A percentile compares a stretch with the other conserved stretches of the same genome.
phyloP scores from a whole-genome alignment of 78 protist genomes.

The Abeoforma whisleri region DNA sequence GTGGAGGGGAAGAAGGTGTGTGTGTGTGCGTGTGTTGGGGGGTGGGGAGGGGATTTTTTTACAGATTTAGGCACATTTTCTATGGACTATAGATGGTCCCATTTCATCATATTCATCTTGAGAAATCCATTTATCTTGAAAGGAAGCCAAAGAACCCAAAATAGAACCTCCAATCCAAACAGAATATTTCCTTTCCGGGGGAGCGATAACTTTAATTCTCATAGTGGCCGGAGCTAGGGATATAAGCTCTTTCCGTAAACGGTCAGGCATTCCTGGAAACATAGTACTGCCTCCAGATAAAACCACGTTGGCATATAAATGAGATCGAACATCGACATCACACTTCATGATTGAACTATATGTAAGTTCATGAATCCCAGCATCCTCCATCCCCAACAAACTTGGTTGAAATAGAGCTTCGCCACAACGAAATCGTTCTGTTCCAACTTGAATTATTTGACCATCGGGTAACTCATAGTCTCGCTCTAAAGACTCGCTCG shows the following conservation, averaged over 20 bases:
- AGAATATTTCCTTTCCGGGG: background rate
- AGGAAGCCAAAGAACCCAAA: background rate
- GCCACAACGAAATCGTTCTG: slow-evolving; percentile 71
- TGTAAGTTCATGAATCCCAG: background rate
- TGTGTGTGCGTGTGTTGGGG: too few species aligned
- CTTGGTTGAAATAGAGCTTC: slow-evolving; percentile 83
- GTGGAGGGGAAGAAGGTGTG: too few species aligned
- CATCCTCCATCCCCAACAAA: slow-evolving; percentile 50
- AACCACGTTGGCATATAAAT: slow-evolving; percentile 42
- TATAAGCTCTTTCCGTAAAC: slow-evolving; percentile 41
- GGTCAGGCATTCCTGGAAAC: slow-evolving; percentile 51
- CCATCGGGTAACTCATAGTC: slow-evolving; percentile 71
- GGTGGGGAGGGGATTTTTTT: too few species aligned
- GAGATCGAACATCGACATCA: slow-evolving; percentile 51
- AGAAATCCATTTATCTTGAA: background rate
- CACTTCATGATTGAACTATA: slow-evolving; percentile 38
- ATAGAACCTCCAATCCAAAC: background rate
- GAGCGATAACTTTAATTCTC: background rate
- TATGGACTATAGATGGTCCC: background rate
- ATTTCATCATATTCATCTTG: background rate
- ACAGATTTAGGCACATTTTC: background rate
- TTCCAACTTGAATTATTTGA: slow-evolving; percentile 61
- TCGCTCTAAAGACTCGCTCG: slow-evolving; percentile 40
- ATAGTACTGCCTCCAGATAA: slow-evolving; percentile 58
- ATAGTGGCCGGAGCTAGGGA: slow-evolving; percentile 20